phyloP scores from a whole-genome alignment of 106 monocot genomes.

The Agapanthus africanus region DNA sequence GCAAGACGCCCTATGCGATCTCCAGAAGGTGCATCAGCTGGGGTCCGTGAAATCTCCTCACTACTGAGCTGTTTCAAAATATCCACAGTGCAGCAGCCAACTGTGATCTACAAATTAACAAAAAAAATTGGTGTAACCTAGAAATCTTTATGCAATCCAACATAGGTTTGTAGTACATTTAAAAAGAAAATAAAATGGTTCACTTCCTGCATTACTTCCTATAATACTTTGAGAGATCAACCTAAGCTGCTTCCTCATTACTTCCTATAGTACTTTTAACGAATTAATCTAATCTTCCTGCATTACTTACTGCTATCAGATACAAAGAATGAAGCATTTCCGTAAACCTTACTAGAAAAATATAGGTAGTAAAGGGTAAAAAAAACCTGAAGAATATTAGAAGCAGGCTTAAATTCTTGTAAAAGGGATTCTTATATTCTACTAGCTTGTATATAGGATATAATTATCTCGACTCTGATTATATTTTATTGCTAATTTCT shows the following conservation, averaged over 20 bases:
- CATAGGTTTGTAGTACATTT: too few species aligned
- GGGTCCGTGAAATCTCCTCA: slow-evolving; percentile 73
- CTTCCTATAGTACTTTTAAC: too few species aligned
- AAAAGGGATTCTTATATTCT: background rate
- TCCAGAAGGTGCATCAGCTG: slow-evolving; percentile 31
- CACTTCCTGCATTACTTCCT: too few species aligned
- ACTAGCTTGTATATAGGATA: background rate
- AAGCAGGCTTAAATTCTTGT: background rate
- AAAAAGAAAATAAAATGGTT: too few species aligned
- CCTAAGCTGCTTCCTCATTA: too few species aligned
- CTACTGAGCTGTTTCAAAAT: slow-evolving; percentile 90
- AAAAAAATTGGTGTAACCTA: too few species aligned
- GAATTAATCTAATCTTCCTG: too few species aligned
- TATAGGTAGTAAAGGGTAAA: background rate
- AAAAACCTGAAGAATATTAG: background rate
- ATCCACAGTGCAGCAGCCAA: slow-evolving; percentile 81
- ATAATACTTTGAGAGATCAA: too few species aligned
- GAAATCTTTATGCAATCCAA: too few species aligned
- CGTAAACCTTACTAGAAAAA: background rate
- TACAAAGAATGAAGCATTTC: background rate
- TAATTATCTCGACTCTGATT: background rate
- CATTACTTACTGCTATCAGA: background rate
- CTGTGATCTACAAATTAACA: slow-evolving; percentile 41
- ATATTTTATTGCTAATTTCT: background rate
- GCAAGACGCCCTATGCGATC: slow-evolving; percentile 83